Percentiles rank a stretch among this genome's conserved stretches.
Evolutionary conservation across 176 grass and related monocot species (phyloP).

Genomic region (Calamus simplicifolius): DNA sequence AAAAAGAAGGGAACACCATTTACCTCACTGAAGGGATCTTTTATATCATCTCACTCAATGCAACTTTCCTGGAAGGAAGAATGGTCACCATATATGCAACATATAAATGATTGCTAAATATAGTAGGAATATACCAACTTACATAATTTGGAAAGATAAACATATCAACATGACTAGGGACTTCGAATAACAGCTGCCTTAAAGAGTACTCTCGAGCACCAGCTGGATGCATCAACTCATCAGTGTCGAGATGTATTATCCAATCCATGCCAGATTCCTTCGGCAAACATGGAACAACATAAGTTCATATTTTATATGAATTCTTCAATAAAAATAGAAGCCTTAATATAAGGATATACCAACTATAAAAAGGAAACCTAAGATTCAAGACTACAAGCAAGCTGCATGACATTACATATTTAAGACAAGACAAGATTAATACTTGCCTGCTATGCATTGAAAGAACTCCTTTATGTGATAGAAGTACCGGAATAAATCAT

Average conservation of each 20-base stretch:
- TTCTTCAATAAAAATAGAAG: too few species aligned
- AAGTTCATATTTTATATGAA: too few species aligned
- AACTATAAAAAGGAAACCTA: too few species aligned
- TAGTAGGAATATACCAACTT: conserved; percentile 16
- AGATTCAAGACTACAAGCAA: too few species aligned
- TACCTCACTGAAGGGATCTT: conserved; percentile 95
- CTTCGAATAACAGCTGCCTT: conserved; percentile 47
- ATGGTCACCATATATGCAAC: not conserved
- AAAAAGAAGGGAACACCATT: conserved; percentile 1
- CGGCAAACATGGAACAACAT: conserved; percentile 8
- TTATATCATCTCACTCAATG: conserved; percentile 65
- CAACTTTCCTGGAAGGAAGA: conserved; percentile 72
- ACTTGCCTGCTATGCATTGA: too few species aligned
- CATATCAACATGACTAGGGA: conserved; percentile 68
- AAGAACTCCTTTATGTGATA: not conserved
- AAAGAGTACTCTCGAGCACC: conserved; percentile 73
- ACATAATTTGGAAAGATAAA: conserved; percentile 99
- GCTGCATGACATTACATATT: too few species aligned
- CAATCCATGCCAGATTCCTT: conserved; percentile 83
- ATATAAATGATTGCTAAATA: not conserved
- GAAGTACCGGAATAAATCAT: conserved; percentile 7
- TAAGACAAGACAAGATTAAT: too few species aligned
- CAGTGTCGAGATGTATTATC: conserved; percentile 98
- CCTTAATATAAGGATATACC: too few species aligned
- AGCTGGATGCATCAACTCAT: conserved; percentile 80